These are phyloP conservation scores for Suillus variegatus DNA, from an alignment of 768 basidiomycete genomes.

Conservation along the genomic window DNA sequence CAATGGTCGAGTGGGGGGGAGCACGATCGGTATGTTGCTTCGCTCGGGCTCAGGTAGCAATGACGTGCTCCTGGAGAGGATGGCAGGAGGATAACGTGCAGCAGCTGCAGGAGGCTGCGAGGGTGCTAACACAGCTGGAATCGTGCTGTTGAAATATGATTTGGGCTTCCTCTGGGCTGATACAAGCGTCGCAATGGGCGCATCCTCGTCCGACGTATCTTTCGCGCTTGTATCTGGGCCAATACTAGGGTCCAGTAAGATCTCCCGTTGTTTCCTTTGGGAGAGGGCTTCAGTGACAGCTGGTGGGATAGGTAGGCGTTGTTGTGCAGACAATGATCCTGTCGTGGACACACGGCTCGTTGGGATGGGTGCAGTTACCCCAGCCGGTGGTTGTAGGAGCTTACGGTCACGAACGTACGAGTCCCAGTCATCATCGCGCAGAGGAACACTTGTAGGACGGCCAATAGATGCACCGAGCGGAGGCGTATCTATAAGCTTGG, in stretches of 20 bases:
- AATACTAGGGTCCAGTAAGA: conserved; percentile 49
- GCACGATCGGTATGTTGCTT: conserved; percentile 33
- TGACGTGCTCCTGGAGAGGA: conserved; percentile 24
- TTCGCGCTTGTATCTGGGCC: conserved; percentile 31
- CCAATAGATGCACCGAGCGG: conserved; percentile 55
- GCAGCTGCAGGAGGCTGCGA: conserved; percentile 31
- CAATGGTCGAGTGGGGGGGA: conserved; percentile 31
- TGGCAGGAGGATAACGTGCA: conserved; percentile 22
- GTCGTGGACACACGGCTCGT: conserved; percentile 49
- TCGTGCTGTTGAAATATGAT: conserved; percentile 18
- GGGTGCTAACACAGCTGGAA: conserved; percentile 25
- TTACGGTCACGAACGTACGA: conserved; percentile 83
- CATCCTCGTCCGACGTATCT: conserved; percentile 37
- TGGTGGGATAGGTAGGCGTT: conserved; percentile 58
- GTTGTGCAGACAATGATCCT: conserved; percentile 21
- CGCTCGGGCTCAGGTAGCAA: conserved; percentile 17
- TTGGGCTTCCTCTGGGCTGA: conserved; percentile 21
- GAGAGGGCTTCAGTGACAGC: conserved; percentile 77
- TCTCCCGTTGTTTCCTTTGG: conserved; percentile 72
- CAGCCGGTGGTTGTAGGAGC: conserved; percentile 80
- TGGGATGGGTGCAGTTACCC: conserved; percentile 76
- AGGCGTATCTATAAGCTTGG: conserved; percentile 44
- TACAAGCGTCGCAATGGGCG: conserved; percentile 29
- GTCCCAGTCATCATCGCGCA: conserved; percentile 84
- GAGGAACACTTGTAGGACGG: conserved; percentile 73